These are phyloP conservation scores for Choiromyces venosus DNA, from an alignment of 495 filamentous ascomycete species.

Conservation along the genomic window DNA sequence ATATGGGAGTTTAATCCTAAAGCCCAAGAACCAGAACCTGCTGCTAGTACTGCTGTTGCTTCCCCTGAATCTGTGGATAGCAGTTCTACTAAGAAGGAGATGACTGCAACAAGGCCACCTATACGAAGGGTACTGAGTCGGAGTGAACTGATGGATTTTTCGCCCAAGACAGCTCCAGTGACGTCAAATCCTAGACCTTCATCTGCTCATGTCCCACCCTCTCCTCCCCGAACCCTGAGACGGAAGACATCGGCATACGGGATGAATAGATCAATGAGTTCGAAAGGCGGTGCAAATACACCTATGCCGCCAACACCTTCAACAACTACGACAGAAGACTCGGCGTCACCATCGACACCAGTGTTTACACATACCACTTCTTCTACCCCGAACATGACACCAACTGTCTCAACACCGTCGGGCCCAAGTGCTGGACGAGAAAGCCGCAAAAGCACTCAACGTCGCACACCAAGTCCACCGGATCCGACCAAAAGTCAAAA, in stretches of 20 bases:
- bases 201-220: conserved; percentile 54
- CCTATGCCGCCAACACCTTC: conserved; percentile 43
- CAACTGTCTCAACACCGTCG: conserved; percentile 3
- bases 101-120: conserved; percentile 57
- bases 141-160: conserved; percentile 68
- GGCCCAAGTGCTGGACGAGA: conserved; percentile 38
- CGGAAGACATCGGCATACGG: conserved; percentile 51
- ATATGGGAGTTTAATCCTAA: conserved; percentile 56
- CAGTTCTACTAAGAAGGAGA: conserved; percentile 43
- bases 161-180: conserved; percentile 47
- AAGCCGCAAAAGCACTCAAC: conserved; percentile 35
- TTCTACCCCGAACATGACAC: neutral
- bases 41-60: conserved; percentile 13
- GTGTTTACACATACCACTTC: conserved; percentile 27
- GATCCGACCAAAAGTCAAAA: conserved; percentile 21
- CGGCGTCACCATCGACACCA: conserved; percentile 44
- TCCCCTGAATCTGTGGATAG: conserved; percentile 41
- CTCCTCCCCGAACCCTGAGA: conserved; percentile 58
- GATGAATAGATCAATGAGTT: conserved; percentile 33
- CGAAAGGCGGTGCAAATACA: conserved; percentile 32
- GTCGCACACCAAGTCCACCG: conserved; percentile 49
- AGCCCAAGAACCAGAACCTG: conserved; percentile 41
- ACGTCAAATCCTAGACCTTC: conserved; percentile 43
- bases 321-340: conserved; percentile 32
- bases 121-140: conserved; percentile 69